Evolutionary conservation across 1,284 basidiomycete genomes (phyloP).

Genomic region (Ustilago trichophora): DNA sequence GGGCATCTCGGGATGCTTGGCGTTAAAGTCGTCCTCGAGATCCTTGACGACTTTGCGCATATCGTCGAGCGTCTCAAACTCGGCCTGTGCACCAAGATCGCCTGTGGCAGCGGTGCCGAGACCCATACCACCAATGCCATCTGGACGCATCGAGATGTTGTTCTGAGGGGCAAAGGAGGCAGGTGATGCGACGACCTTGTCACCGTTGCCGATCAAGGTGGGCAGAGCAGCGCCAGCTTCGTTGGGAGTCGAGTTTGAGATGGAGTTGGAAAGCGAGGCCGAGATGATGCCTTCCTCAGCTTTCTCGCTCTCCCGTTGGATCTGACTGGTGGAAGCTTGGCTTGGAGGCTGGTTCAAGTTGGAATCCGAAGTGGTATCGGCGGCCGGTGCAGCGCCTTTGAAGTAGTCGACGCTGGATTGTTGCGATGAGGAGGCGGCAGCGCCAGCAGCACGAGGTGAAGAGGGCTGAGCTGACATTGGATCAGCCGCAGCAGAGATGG

Average conservation of each 20-base stretch:
- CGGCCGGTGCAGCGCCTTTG: constrained; percentile 15
- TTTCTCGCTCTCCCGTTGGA: constrained; percentile 28
- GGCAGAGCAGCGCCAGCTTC: constrained; percentile 1
- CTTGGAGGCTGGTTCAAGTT: not conserved
- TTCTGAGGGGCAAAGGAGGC: constrained; percentile 17
- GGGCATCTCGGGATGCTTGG: constrained; percentile 53
- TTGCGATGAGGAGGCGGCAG: constrained; percentile 13
- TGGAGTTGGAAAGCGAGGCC: constrained; percentile 29
- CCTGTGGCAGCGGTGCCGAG: constrained; percentile 57
- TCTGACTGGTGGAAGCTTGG: not conserved
- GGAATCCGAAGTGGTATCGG: not conserved
- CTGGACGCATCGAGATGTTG: constrained; percentile 48
- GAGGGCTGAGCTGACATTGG: no score
- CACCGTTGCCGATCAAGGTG: constrained; percentile 6
- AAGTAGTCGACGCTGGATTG: constrained; percentile 29
- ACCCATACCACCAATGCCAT: constrained; percentile 59
- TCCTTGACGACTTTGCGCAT: constrained; percentile 50
- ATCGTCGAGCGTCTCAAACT: constrained; percentile 56
- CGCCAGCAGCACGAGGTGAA: no score
- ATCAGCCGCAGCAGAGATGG: constrained; percentile 5
- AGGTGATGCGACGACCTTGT: constrained; percentile 23
- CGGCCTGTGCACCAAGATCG: constrained; percentile 52
- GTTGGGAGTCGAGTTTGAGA: constrained; percentile 2
- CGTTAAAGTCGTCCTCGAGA: constrained; percentile 59
- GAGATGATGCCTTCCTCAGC: constrained; percentile 42